Conservation (phyloP, 2,329 filamentous ascomycete genomes). For the Penicillium sp. region DNA sequence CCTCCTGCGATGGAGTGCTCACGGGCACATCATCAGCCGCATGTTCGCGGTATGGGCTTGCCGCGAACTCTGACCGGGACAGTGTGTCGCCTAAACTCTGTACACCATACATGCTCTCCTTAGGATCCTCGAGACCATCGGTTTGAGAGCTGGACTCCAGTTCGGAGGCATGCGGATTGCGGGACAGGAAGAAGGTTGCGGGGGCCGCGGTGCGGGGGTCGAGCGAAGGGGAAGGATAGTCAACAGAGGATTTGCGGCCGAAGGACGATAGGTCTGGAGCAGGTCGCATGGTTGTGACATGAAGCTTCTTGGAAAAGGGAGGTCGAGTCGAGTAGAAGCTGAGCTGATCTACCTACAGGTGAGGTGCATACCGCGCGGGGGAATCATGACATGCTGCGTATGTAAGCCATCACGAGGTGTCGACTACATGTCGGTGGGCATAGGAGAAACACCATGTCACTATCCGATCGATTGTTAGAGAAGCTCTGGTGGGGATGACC, state of each 20-base stretch:
- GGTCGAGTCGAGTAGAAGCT: background rate
- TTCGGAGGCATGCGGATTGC: slow-evolving; percentile 45
- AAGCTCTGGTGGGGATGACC: no score
- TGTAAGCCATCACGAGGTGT: slow-evolving; percentile 21
- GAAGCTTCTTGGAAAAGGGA: background rate
- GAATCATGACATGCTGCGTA: slow-evolving; percentile 17
- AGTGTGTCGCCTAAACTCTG: slow-evolving; percentile 57
- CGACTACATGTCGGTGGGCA: no score
- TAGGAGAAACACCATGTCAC: no score
- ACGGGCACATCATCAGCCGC: slow-evolving; percentile 13
- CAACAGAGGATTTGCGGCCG: slow-evolving; percentile 38
- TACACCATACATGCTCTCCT: slow-evolving; percentile 55
- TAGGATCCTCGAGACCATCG: slow-evolving; percentile 28
- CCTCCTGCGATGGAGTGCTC: slow-evolving; percentile 7
- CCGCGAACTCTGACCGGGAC: slow-evolving; percentile 33
- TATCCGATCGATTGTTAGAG: no score
- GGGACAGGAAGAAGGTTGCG: slow-evolving; percentile 60
- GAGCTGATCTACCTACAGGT: background rate
- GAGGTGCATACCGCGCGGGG: slow-evolving; percentile 2
- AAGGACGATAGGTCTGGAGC: slow-evolving; percentile 34
- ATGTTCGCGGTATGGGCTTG: slow-evolving; percentile 8
- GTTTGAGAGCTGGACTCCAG: slow-evolving; percentile 39
- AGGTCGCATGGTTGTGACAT: slow-evolving; percentile 37
- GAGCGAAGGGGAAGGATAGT: slow-evolving; percentile 31
- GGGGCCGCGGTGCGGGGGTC: slow-evolving; percentile 45